A percentile compares a stretch with the other conserved stretches of the same genome.
These are phyloP conservation scores for Sporothrix curviconia DNA, from an alignment of 2,329 filamentous ascomycete species.

Conservation along the genomic window DNA sequence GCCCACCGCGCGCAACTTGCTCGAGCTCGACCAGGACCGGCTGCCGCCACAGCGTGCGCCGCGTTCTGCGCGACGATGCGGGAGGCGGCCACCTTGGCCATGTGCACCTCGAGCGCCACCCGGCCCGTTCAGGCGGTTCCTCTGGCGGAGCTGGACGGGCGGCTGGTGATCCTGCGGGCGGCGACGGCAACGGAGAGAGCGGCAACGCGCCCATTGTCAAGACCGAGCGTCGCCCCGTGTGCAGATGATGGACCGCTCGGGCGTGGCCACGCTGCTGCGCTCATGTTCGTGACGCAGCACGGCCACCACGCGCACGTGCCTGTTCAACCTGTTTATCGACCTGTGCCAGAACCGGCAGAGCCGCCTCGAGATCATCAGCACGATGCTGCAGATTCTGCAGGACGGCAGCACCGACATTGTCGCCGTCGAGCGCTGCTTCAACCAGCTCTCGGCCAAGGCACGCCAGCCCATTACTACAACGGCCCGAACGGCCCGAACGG, in stretches of 20 bases:
- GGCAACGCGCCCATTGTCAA: constrained; percentile 44
- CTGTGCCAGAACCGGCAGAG: constrained; percentile 97
- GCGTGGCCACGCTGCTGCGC: constrained; percentile 90
- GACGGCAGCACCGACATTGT: constrained; percentile 90
- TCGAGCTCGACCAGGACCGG: constrained; percentile 31
- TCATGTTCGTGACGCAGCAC: constrained; percentile 96
- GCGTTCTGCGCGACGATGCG: constrained; percentile 24
- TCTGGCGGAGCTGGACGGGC: not conserved
- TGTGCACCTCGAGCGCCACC: too few relatives aligned
- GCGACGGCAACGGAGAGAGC: too few relatives aligned
- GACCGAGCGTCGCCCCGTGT: constrained; percentile 69
- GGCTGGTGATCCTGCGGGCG: not conserved
- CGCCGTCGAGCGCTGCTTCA: constrained; percentile 92
- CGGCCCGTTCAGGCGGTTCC: too few relatives aligned
- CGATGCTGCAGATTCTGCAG: constrained; percentile 85
- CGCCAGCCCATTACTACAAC: too few relatives aligned
- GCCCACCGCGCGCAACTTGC: constrained; percentile 74
- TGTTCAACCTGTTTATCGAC: constrained; percentile 83
- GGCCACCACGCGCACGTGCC: constrained; percentile 74
- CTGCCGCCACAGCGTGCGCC: constrained; percentile 23
- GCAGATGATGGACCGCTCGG: constrained; percentile 94
- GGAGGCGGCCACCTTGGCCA: not conserved
- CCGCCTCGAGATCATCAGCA: constrained; percentile 85
- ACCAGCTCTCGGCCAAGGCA: constrained; percentile 84
- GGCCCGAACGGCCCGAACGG: too few relatives aligned